Evolutionary conservation across 495 filamentous ascomycete species (phyloP), one percentile per base, ranked within the genome.

Genomic region (Sporormia fimetaria): DNA sequence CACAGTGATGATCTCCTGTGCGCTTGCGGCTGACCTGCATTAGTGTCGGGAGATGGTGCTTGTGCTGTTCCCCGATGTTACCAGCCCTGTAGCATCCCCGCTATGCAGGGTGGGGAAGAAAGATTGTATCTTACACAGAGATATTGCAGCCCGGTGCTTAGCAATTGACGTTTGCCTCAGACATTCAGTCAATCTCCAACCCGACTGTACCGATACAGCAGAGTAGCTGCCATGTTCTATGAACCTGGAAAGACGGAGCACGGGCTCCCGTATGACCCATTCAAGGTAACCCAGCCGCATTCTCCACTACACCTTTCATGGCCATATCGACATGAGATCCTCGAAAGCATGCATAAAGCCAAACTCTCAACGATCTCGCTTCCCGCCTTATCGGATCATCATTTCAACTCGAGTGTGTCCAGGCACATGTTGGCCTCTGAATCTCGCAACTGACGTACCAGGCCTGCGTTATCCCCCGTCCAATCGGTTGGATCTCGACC

Each of bases 401-500:
- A 33, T 14, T 45, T 10, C 20, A 38, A 8, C 25, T 32, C 23
- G 6, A 17, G 29, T 7, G 22, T 36, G 33, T 30, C 44, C 10
- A 40, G 12, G 24, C 15, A 42, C 30, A n/a, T n/a, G n/a, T n/a
- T n/a, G n/a, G n/a, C n/a, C 16, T 35, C 11, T 35, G 9, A 22
- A n/a, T 21, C 31, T 29, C 6, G n/a, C 33, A 22, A 44, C 39
- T 15, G 4, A 3, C 27, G 2, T 22, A 2, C n/a, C 31, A 63
- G 61, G 49, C 61, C 21, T 64, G 61, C 52, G 61, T 64, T 1
- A 48, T 57, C 32, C 61, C 61, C 1, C 54, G 61, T 12, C 60
- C 61, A 7, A 63, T 64, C 14, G 61, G 61, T 39, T 64, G 61
- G 61, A 62, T 64, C 30, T 58, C 54, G 16, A 58, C 61, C 2